Evolutionary conservation across 2,329 filamentous ascomycete genomes (phyloP), one percentile per base, ranked within the genome.

Genomic region (Thermomyces lanuginosus): DNA sequence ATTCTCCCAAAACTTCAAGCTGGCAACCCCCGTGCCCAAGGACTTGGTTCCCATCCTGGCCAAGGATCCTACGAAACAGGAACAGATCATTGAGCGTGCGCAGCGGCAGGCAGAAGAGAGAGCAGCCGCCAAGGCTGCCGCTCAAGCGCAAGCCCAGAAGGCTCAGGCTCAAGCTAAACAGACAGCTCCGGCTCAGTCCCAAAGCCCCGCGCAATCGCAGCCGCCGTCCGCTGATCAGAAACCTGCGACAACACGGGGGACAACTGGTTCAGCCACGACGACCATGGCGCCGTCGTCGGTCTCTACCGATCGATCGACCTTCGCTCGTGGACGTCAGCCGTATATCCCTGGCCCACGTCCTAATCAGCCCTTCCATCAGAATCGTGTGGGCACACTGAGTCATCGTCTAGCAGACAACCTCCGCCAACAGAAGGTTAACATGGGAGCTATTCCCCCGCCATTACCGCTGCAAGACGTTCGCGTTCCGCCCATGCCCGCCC

Each of bases 41-140:
- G 89, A 98, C 51, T 58, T 98, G 18, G 83, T 98, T 15, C 76
- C 81, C 1, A 98, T 98, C 39, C 76, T 98, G 34, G 86, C 89
- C 32, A 98, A 95, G 50, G 89, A 98, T 47, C 83, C 83, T n/a
- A 67, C 63, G 23, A 98, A 93, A 58, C 89, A 95, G 54, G 74
- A 83, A 44, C 73, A 84, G 46, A 95, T 98, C 36, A 76, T 92
- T 44, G 77, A 83, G 41, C 91, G 84, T 52, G 82, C 82, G 1
- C 72, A 80, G 34, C 70, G 72, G 44, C 76, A 86, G 38, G 74
- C 72, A 2, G 73, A 81, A 30, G 56, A 63, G 22, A 59, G 67
- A 36, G 46, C 58, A 21, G 44, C 52, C 41, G 41, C 58, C 43
- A 49, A 71, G 57, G 45, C 49, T 16, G 34, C 39, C n/a, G 28